A percentile compares a stretch with the other conserved stretches of the same genome.
Conservation (phyloP, 108 stramenopile genomes). For the Thalassiosira profunda region DNA sequence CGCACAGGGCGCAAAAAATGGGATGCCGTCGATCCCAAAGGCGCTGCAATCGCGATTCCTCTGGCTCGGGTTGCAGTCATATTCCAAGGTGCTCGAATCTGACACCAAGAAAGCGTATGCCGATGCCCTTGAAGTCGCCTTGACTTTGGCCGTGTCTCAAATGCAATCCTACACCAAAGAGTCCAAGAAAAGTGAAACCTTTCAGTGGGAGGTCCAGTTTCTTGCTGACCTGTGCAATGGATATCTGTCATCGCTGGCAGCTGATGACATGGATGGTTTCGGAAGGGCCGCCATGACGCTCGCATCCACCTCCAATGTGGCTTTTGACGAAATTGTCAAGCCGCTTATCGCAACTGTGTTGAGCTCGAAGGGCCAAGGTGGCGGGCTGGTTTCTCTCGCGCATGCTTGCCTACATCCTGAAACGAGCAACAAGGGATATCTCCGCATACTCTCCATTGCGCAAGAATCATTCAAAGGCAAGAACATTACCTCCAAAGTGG, state of each 20-base stretch:
- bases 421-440: slow-evolving; percentile 22
- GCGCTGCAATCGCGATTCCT: slow-evolving; percentile 31
- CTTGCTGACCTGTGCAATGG: slow-evolving; percentile 13
- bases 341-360: slow-evolving; percentile 31
- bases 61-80: slow-evolving; percentile 35
- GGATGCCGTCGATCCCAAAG: background rate
- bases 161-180: slow-evolving; percentile 37
- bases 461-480: slow-evolving; percentile 17
- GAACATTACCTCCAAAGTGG: slow-evolving; percentile 9
- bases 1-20: background rate
- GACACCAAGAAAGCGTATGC: background rate
- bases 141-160: slow-evolving; percentile 25
- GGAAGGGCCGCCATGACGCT: slow-evolving; percentile 17
- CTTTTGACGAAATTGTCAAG: slow-evolving; percentile 28
- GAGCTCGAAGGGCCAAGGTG: background rate
- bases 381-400: slow-evolving; percentile 17
- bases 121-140: slow-evolving; percentile 1
- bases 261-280: slow-evolving; percentile 10
- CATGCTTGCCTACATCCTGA: slow-evolving; percentile 31
- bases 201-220: slow-evolving; percentile 21
- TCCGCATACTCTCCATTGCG: slow-evolving; percentile 45
- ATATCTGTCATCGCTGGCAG: slow-evolving; percentile 9
- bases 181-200: slow-evolving; percentile 20
- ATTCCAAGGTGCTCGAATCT: slow-evolving; percentile 19
- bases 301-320: slow-evolving; percentile 7